Conservation (phyloP, 148 eudicot genomes). For the Oxyria digyna region DNA sequence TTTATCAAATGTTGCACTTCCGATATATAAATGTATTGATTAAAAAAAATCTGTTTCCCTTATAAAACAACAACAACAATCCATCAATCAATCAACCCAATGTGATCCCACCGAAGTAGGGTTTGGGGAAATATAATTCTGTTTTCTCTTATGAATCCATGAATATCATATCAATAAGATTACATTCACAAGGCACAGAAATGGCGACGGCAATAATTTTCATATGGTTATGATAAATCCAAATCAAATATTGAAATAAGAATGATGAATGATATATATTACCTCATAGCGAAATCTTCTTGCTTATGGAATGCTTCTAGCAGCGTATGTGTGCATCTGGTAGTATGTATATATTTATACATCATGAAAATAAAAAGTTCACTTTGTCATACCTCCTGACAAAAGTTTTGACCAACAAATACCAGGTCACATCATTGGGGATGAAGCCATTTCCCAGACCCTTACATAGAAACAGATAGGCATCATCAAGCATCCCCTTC, state of each 20-base stretch:
- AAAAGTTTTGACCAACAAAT: slow-evolving; percentile 38
- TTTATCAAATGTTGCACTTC: no score
- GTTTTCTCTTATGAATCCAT: no score
- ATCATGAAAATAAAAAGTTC: slow-evolving; percentile 16
- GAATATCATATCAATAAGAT: no score
- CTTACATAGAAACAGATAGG: slow-evolving; percentile 44
- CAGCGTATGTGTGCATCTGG: neutral
- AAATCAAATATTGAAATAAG: neutral
- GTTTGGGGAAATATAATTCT: no score
- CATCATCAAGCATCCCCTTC: slow-evolving; percentile 44
- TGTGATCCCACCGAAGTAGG: no score
- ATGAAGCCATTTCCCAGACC: slow-evolving; percentile 58
- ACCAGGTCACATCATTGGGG: slow-evolving; percentile 71
- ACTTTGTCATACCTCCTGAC: slow-evolving; percentile 18
- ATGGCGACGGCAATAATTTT: neutral
- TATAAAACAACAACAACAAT: no score
- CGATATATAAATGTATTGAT: no score
- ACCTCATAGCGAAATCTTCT: neutral
- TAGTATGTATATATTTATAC: neutral
- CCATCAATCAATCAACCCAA: no score
- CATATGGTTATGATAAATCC: neutral
- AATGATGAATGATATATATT: neutral
- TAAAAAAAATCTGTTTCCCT: no score
- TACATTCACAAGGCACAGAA: no score
- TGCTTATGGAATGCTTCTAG: neutral